These are phyloP conservation scores for Orychophragmus violaceus DNA, from an alignment of 345 rosid species.

Conservation along the genomic window DNA sequence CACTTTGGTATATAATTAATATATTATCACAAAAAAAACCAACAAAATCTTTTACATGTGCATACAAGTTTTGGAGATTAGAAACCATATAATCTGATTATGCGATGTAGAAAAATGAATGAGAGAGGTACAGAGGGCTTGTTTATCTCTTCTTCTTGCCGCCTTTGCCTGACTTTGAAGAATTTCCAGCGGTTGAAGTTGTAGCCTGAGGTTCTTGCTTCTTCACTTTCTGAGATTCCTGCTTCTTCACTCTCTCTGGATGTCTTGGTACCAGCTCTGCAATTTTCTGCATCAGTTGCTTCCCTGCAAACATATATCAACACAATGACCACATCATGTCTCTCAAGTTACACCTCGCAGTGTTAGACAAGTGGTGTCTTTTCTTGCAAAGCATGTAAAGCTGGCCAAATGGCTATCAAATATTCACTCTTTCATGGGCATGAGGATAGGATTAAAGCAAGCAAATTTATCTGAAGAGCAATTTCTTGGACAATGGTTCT, in stretches of 20 bases:
- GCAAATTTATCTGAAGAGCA: not conserved
- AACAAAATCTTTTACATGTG: not conserved
- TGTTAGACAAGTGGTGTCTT: not conserved
- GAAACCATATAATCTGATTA: constrained; percentile 4
- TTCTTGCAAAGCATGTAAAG: not conserved
- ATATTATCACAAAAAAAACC: too few species aligned
- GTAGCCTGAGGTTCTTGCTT: constrained; percentile 68
- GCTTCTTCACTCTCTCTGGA: constrained; percentile 80
- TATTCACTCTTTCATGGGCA: not conserved
- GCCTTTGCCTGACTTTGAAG: constrained; percentile 66
- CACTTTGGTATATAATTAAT: too few species aligned
- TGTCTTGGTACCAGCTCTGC: constrained; percentile 89
- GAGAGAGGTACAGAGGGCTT: not conserved
- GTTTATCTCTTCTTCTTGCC: constrained; percentile 77
- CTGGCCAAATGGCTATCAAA: not conserved
- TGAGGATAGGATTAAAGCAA: not conserved
- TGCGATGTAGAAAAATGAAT: not conserved
- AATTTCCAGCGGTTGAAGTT: constrained; percentile 35
- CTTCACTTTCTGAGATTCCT: constrained; percentile 66
- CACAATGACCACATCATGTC: constrained; percentile 8
- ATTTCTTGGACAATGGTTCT: not conserved
- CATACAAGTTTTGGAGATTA: not conserved
- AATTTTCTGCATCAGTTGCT: constrained; percentile 77
- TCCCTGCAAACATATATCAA: constrained; percentile 43
- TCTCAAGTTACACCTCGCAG: not conserved